Percentiles rank a stretch among this genome's conserved stretches.
Evolutionary conservation across 768 basidiomycete species (phyloP).

Genomic region (Russula virescens): DNA sequence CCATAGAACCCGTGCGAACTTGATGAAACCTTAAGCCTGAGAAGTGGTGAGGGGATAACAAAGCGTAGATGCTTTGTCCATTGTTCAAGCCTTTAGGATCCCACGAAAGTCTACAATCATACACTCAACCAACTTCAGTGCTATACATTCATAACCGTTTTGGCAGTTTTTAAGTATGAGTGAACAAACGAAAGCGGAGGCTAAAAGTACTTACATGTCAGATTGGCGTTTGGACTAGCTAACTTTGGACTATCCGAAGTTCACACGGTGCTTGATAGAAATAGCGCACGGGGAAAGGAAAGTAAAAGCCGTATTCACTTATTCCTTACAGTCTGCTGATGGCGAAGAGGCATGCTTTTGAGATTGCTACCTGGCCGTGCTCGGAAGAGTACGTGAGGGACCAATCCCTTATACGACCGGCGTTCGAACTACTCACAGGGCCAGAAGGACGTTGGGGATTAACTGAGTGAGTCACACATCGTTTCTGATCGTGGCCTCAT

Average conservation of each 20-base stretch:
- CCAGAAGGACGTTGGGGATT: slow-evolving; percentile 1
- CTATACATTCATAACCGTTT: no score
- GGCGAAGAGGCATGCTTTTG: slow-evolving; percentile 5
- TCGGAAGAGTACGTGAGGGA: slow-evolving; percentile 12
- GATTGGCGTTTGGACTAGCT: no score
- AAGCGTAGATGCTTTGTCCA: background rate
- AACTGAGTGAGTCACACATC: background rate
- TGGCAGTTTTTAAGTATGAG: no score
- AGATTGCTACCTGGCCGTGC: slow-evolving; percentile 8
- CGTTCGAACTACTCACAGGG: background rate
- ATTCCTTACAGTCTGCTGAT: no score
- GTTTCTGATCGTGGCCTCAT: background rate
- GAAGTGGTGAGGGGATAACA: no score
- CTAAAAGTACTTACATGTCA: no score
- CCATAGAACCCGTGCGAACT: background rate
- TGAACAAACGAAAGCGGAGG: no score
- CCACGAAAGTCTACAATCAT: no score
- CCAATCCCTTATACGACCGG: background rate
- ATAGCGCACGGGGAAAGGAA: background rate
- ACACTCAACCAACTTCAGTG: no score
- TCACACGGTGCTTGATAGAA: no score
- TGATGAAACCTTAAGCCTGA: background rate
- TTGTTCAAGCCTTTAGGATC: no score
- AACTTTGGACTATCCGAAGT: no score
- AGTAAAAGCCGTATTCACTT: background rate